Base-by-base conservation (phyloP, 352 stramenopile species). In the Phytopythium boreale region DNA sequence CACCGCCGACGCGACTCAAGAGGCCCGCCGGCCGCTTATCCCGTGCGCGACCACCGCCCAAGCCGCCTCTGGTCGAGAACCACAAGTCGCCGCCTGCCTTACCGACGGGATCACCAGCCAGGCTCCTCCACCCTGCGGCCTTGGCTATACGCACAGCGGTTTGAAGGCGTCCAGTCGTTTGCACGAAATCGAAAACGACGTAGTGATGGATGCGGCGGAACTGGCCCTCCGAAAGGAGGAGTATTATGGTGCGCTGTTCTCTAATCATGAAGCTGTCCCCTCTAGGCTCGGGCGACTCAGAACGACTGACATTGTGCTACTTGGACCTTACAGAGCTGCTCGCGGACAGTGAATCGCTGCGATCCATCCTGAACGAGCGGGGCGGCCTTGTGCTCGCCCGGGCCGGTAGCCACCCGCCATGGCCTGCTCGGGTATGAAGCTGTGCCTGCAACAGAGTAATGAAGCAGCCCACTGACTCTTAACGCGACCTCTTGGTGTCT, bases 331-430 rank as follows among this genome's bases (percentile, higher is more conserved):
- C 64, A 95, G 86, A 90, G 52, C 68, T 85, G 53, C 71, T 95
- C 39, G 72, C 70, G 46, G 76, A 76, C 39, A 83, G 84, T 55
- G 74, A 88, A 43, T 68, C 84, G 26, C 79, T 95, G 15, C 79
- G 77, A 57, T 71, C 80, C 41, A 68, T 93, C 26, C 76, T 95
- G 31, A 92, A 95, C 67, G 70, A 91, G 65, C 81, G 86, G 24
- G 85, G 78, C 20, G 87, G 87, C 14, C 63, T 96, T n/a, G 62
- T 96, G 55, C 79, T 94, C 34, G 87, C 87, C 22, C 80, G 85
- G 14, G 81, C 91, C 20, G 85, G 85, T 55, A 87, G 83, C 59
- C 88, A 96, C 68, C 85, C 89, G 58, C 84, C 84, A 22, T 96
- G 87, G 87, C 87, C 87, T 36, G 85, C 87, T 22, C 76, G 87